A percentile compares a stretch with the other conserved stretches of the same genome.
These are phyloP conservation scores for Sideroxylon spinosum DNA, from an alignment of 179 eudicot genomes.

Conservation along the genomic window DNA sequence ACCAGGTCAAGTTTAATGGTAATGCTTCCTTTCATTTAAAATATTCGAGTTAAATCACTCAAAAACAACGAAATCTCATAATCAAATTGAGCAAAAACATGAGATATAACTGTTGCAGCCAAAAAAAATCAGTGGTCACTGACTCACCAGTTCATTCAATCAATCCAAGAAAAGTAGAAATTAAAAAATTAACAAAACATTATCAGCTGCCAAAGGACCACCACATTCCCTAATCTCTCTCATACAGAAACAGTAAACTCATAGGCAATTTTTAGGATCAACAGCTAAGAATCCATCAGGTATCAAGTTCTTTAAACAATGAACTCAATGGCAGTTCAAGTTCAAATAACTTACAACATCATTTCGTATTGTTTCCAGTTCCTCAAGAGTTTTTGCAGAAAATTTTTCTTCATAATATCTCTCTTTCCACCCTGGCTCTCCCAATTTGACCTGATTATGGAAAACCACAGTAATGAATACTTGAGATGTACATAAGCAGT, in stretches of 20 bases:
- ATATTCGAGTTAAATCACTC: too few relatives aligned
- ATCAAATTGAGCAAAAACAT: too few relatives aligned
- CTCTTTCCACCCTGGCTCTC: slow-evolving; percentile 93
- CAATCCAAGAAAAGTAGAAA: neutral
- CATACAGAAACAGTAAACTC: neutral
- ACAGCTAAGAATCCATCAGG: neutral
- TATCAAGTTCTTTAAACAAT: neutral
- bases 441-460: slow-evolving; percentile 63
- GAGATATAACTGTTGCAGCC: too few relatives aligned
- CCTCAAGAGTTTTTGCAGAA: slow-evolving; percentile 58
- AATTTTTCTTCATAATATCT: slow-evolving; percentile 94
- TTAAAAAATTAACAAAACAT: neutral
- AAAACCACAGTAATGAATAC: slow-evolving; percentile 6
- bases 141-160: neutral
- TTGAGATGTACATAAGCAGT: neutral
- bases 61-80: too few relatives aligned
- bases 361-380: slow-evolving; percentile 57
- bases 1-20: too few relatives aligned
- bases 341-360: slow-evolving; percentile 71
- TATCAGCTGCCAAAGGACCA: neutral
- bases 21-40: too few relatives aligned
- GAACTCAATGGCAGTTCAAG: neutral
- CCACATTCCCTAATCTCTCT: neutral
- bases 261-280: neutral
- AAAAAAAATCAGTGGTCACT: too few relatives aligned